Percentiles rank a stretch among this genome's conserved stretches.
phyloP scores from a whole-genome alignment of 345 rosid species.

The Brassica juncea region DNA sequence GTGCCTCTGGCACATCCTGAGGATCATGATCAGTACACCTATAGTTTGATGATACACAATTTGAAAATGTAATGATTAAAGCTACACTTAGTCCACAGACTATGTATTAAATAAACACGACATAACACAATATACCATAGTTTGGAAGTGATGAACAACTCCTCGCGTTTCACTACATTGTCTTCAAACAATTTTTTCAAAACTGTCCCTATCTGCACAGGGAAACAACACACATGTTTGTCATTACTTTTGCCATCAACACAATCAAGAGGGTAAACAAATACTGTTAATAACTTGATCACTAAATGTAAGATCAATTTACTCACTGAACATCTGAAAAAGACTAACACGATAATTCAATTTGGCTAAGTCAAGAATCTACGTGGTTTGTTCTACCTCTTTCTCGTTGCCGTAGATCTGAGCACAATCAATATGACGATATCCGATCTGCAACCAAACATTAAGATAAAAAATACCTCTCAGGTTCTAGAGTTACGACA shows the following conservation, averaged over 20 bases:
- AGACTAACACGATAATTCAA: neutral
- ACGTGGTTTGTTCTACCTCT: constrained; percentile 46
- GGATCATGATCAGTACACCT: constrained; percentile 65
- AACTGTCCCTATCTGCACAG: constrained; percentile 51
- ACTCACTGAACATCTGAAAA: neutral
- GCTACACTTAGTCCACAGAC: neutral
- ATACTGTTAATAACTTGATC: neutral
- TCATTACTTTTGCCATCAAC: neutral
- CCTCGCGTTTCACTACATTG: constrained; percentile 57
- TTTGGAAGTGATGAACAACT: constrained; percentile 67
- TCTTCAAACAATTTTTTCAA: constrained; percentile 51
- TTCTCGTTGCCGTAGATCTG: constrained; percentile 58
- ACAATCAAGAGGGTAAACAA: neutral
- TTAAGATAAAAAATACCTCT: neutral
- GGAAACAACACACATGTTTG: neutral
- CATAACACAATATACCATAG: constrained; percentile 45
- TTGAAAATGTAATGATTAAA: neutral
- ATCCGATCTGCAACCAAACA: constrained; percentile 31
- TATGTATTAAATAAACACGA: neutral
- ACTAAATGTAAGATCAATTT: neutral
- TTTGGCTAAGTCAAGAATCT: neutral
- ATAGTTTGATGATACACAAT: neutral
- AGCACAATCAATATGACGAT: constrained; percentile 77
- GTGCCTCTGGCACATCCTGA: constrained; percentile 59
- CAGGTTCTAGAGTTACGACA: neutral